Conservation (phyloP, 495 filamentous ascomycete species). For the Lophium mytilinum region DNA sequence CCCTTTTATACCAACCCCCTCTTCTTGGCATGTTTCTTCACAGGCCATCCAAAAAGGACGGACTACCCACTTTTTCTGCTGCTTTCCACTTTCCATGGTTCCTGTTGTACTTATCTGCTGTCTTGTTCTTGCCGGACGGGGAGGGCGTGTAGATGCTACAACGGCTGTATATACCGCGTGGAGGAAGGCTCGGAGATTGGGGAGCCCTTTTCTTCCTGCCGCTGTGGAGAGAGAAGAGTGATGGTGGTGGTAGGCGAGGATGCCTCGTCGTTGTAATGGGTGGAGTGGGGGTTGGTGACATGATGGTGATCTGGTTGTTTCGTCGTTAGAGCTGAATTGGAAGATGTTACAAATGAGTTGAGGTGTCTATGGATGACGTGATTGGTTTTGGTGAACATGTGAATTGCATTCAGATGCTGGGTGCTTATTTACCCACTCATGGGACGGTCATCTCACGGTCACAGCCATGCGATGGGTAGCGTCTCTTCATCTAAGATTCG, state of each 20-base stretch:
- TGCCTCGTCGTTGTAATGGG: constrained; percentile 22
- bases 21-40: constrained; percentile 7
- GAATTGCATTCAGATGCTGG: too few species aligned
- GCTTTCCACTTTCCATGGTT: constrained; percentile 1
- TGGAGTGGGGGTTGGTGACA: constrained; percentile 8
- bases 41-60: constrained; percentile 3
- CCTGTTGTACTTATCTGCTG: constrained; percentile 17
- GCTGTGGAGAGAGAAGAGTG: constrained; percentile 2
- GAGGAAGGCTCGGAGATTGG: background rate
- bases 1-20: background rate
- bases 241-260: background rate
- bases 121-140: constrained; percentile 10
- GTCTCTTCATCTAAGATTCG: too few species aligned
- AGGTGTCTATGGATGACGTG: background rate
- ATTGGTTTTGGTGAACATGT: background rate
- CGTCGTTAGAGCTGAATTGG: background rate
- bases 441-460: too few species aligned
- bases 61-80: constrained; percentile 5
- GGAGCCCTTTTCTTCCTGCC: background rate
- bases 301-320: constrained; percentile 7
- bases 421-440: too few species aligned
- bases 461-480: too few species aligned
- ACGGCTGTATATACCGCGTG: constrained; percentile 12
- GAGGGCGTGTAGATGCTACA: constrained; percentile 16
- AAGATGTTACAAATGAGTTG: background rate